Evolutionary conservation across 2,329 filamentous ascomycete genomes (phyloP).

Genomic region (Hypoxylon sp.): DNA sequence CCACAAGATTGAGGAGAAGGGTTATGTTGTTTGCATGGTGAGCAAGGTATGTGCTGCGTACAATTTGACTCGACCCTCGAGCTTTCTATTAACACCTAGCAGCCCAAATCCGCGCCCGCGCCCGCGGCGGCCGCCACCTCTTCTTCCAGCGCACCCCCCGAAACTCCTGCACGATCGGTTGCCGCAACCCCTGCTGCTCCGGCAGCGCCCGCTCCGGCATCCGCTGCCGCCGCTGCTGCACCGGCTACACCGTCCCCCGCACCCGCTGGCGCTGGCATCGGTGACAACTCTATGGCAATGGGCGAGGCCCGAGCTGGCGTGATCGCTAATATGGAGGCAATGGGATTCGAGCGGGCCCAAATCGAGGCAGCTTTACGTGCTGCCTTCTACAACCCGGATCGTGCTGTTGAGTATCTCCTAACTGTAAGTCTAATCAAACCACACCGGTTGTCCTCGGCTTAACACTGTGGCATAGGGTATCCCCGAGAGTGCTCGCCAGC

Average conservation of each 20-base stretch:
- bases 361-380: conserved; percentile 96
- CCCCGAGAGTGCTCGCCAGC: conserved; percentile 82
- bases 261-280: conserved; percentile 64
- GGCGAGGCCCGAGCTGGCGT: conserved; percentile 85
- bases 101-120: conserved; percentile 78
- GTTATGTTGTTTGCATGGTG: conserved; percentile 98
- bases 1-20: conserved; percentile 99
- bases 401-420: conserved; percentile 95
- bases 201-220: conserved; percentile 62
- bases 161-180: conserved; percentile 70
- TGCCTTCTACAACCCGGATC: conserved; percentile 96
- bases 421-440: conserved; percentile 68
- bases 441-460: neutral
- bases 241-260: conserved; percentile 69
- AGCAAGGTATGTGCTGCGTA: conserved; percentile 77
- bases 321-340: conserved; percentile 93
- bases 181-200: conserved; percentile 65
- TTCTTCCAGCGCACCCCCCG: conserved; percentile 70
- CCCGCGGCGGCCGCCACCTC: conserved; percentile 67
- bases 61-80: conserved; percentile 5
- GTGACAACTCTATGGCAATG: conserved; percentile 86
- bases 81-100: conserved; percentile 9
- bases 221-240: conserved; percentile 56
- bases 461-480: conserved; percentile 74
- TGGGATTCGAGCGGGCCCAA: conserved; percentile 91